These are phyloP conservation scores for Apiospora arundinis DNA, from an alignment of 2,329 filamentous ascomycete species.

Conservation along the genomic window DNA sequence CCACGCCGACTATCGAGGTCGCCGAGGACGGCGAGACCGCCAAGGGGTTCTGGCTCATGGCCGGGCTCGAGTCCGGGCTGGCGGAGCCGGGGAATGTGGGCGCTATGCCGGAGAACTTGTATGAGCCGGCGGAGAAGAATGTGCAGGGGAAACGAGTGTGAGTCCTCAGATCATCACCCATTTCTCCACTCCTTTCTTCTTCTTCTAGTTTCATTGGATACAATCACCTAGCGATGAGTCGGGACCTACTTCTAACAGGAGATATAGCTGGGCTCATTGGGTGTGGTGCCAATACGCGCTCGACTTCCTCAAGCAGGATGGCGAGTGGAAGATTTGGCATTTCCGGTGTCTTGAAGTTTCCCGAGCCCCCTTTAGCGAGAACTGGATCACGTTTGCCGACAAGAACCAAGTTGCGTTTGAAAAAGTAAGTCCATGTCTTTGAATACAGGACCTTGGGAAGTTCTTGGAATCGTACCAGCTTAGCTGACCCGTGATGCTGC, in stretches of 20 bases:
- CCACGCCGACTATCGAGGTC: conserved; percentile 1
- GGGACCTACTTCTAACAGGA: background rate
- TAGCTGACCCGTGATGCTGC: too few relatives aligned
- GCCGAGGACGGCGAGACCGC: background rate
- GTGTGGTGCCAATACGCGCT: conserved; percentile 11
- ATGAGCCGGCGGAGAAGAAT: conserved; percentile 5
- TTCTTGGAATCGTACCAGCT: background rate
- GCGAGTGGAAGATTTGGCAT: conserved; percentile 14
- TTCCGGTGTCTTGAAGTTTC: background rate
- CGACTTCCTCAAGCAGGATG: conserved; percentile 12
- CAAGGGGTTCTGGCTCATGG: conserved; percentile 5
- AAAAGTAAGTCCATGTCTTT: background rate
- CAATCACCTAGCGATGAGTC: background rate
- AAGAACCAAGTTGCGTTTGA: background rate
- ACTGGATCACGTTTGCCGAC: conserved; percentile 12
- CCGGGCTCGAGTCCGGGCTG: background rate
- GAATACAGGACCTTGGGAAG: background rate
- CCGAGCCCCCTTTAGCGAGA: background rate
- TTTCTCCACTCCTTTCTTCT: background rate
- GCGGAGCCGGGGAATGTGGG: background rate
- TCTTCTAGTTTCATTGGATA: background rate
- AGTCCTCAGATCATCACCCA: background rate
- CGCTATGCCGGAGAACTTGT: background rate
- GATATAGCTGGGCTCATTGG: background rate
- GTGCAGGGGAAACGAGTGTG: conserved; percentile 10